phyloP scores from a whole-genome alignment of 768 basidiomycete genomes.

The Mycena chlorophos region DNA sequence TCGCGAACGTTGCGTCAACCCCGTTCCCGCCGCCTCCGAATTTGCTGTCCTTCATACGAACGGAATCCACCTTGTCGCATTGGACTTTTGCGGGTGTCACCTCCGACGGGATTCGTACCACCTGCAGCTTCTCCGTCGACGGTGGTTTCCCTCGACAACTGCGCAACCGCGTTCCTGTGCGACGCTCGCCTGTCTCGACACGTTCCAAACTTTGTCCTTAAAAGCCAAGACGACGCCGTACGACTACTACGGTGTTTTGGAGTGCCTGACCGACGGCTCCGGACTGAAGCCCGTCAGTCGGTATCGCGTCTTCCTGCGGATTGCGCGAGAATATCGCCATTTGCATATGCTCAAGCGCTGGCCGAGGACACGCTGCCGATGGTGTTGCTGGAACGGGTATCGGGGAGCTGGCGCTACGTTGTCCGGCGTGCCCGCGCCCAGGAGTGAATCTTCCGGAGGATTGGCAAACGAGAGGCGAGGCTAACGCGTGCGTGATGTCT shows the following conservation, averaged over 20 bases:
- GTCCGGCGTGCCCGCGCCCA: conserved; percentile 16
- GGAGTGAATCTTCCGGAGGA: conserved; percentile 12
- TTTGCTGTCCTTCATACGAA: conserved; percentile 10
- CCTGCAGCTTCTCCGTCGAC: conserved; percentile 7
- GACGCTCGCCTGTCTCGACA: conserved; percentile 8
- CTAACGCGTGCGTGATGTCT: background rate
- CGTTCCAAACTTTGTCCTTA: conserved; percentile 16
- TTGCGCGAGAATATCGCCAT: conserved; percentile 12
- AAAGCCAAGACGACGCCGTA: conserved; percentile 17
- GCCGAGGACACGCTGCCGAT: conserved; percentile 6
- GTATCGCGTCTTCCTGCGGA: conserved; percentile 12
- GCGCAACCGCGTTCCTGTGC: conserved; percentile 7
- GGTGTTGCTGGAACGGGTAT: background rate
- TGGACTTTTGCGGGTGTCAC: conserved; percentile 14
- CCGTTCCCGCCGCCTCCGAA: background rate
- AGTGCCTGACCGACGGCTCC: background rate
- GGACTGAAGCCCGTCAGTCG: conserved; percentile 4
- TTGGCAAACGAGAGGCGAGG: conserved; percentile 2
- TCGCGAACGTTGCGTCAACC: background rate
- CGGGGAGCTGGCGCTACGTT: conserved; percentile 10
- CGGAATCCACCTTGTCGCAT: conserved; percentile 14
- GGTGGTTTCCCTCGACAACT: conserved; percentile 17
- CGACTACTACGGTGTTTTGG: conserved; percentile 11
- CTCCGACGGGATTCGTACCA: background rate
- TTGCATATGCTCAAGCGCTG: conserved; percentile 5